These are phyloP conservation scores for Ostreobium quekettii DNA, from an alignment of 139 green algal species.

Conservation along the genomic window DNA sequence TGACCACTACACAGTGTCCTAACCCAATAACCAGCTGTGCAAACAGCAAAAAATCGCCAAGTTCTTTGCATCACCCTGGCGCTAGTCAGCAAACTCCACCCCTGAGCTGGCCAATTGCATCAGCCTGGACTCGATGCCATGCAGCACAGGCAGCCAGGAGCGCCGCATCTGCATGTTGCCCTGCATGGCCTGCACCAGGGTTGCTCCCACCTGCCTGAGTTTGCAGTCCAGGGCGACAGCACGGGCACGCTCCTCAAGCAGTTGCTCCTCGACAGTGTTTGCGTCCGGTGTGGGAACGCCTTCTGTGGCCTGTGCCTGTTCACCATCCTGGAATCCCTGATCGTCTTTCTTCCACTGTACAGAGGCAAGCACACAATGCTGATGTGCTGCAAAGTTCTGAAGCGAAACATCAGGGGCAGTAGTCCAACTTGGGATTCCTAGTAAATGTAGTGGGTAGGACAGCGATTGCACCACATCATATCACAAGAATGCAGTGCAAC, in stretches of 20 bases:
- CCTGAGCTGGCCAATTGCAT: conserved; percentile 8
- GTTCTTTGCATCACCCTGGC: too few relatives aligned
- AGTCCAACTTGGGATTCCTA: too few relatives aligned
- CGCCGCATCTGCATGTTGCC: neutral
- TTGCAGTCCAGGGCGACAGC: neutral
- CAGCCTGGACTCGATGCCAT: neutral
- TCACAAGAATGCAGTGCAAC: too few relatives aligned
- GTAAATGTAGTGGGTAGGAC: too few relatives aligned
- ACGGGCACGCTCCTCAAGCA: neutral
- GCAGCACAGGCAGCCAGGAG: conserved; percentile 10
- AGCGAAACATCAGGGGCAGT: too few relatives aligned
- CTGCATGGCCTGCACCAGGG: neutral
- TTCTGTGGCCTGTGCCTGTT: neutral
- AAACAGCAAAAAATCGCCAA: too few relatives aligned
- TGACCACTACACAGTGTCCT: too few relatives aligned
- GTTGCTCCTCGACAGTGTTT: neutral
- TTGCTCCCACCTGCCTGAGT: neutral
- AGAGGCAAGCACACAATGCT: too few relatives aligned
- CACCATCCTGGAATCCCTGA: neutral
- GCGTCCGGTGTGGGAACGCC: neutral
- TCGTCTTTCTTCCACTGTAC: neutral
- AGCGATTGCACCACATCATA: too few relatives aligned
- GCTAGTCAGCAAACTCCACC: conserved; percentile 5
- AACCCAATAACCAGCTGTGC: too few relatives aligned
- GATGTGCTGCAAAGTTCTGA: too few relatives aligned